phyloP scores from a whole-genome alignment of 2,329 filamentous ascomycete genomes.

The Microdochium trichocladiopsis region DNA sequence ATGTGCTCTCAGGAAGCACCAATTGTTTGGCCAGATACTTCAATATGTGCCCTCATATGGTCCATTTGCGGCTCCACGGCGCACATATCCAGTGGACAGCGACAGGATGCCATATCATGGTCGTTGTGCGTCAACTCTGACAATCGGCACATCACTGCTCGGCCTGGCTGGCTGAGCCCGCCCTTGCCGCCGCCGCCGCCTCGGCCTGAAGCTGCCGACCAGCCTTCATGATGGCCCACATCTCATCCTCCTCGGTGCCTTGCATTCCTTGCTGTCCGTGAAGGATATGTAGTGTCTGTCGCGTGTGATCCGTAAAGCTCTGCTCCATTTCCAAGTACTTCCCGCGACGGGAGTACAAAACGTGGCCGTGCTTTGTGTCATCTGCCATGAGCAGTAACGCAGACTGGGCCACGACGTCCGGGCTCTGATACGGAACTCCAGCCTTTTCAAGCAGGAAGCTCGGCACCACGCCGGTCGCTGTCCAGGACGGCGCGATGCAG shows the following conservation, averaged over 20 bases:
- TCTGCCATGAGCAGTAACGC: background rate
- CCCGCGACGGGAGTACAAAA: background rate
- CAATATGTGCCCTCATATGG: no score
- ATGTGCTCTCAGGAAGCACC: no score
- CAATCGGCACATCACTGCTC: no score
- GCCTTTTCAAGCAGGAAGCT: conserved; percentile 3
- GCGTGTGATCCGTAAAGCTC: background rate
- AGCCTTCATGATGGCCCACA: background rate
- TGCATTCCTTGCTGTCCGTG: background rate
- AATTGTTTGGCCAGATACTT: no score
- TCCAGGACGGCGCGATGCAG: conserved; percentile 48
- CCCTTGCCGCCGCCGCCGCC: background rate
- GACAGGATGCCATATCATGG: no score
- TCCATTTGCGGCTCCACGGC: no score
- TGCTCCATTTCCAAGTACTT: background rate
- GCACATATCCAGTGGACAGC: no score
- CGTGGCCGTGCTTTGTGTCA: background rate
- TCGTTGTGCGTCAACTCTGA: no score
- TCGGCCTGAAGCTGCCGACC: background rate
- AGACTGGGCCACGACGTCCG: background rate
- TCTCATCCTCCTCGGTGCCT: background rate
- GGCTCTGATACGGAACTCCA: background rate
- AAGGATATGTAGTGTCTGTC: background rate
- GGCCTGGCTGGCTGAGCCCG: no score
- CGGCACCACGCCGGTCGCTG: conserved; percentile 39